phyloP scores from a whole-genome alignment of 2,329 filamentous ascomycete genomes.

The Pestalotiopsis sp. region DNA sequence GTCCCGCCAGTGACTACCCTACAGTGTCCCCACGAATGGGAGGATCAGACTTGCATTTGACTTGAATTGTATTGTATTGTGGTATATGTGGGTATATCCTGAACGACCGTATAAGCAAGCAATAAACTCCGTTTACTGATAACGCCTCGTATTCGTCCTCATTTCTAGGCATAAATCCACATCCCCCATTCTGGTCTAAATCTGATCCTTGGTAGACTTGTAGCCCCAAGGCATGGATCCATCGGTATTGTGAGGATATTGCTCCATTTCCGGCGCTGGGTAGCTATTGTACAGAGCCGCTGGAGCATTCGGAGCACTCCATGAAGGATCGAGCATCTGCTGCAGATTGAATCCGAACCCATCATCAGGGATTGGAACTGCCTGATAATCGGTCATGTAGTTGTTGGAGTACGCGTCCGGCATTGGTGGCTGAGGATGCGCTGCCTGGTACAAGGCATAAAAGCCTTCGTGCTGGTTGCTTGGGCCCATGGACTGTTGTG shows the following conservation, averaged over 20 bases:
- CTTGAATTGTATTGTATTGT: background rate
- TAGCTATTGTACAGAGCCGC: slow-evolving; percentile 12
- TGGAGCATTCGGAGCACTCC: slow-evolving; percentile 11
- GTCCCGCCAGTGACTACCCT: no score
- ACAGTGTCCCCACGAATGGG: no score
- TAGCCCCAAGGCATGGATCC: background rate
- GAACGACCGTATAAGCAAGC: background rate
- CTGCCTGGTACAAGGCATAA: slow-evolving; percentile 13
- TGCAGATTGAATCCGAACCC: slow-evolving; percentile 15
- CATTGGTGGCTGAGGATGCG: slow-evolving; percentile 3
- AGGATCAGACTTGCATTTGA: no score
- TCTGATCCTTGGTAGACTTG: background rate
- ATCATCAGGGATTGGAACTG: slow-evolving; percentile 11
- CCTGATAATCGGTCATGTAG: slow-evolving; percentile 11
- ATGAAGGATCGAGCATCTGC: slow-evolving; percentile 13
- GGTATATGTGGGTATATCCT: background rate
- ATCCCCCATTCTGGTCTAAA: no score
- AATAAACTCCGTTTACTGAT: background rate
- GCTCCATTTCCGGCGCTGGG: background rate
- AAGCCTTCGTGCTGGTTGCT: slow-evolving; percentile 10
- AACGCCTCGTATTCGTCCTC: background rate
- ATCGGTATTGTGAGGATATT: slow-evolving; percentile 2
- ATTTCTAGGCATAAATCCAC: background rate
- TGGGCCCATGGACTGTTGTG: background rate
- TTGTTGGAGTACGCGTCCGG: background rate